A percentile compares a stretch with the other conserved stretches of the same genome.
phyloP scores from a whole-genome alignment of 2,329 filamentous ascomycete genomes.

The Scedosporium dehoogii region DNA sequence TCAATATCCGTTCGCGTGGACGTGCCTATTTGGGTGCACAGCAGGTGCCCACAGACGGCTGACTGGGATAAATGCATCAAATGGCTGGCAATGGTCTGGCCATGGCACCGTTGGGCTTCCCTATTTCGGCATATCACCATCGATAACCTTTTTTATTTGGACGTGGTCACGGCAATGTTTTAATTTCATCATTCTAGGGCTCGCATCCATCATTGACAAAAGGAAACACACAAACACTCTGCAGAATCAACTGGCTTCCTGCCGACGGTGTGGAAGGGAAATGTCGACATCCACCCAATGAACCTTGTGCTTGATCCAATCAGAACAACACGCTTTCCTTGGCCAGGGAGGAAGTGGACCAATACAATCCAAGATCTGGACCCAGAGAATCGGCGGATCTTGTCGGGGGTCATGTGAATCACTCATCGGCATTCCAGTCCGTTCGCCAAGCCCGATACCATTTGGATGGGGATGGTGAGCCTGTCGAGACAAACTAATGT shows the following conservation, averaged over 20 bases:
- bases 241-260: not conserved
- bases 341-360: not conserved
- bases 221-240: not conserved
- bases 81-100: not conserved
- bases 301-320: too few species aligned
- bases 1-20: constrained; percentile 1
- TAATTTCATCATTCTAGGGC: not conserved
- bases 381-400: not conserved
- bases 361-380: not conserved
- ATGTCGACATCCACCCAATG: too few species aligned
- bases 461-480: too few species aligned
- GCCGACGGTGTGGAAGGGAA: not conserved
- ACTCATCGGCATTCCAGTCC: not conserved
- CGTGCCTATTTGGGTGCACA: constrained; percentile 2
- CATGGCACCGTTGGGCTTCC: not conserved
- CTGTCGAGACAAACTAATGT: too few species aligned
- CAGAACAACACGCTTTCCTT: not conserved
- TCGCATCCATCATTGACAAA: not conserved
- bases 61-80: not conserved
- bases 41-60: not conserved
- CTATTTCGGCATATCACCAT: too few species aligned
- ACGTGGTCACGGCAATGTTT: not conserved
- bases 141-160: not conserved
- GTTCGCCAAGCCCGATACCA: not conserved
- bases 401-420: not conserved